phyloP scores from a whole-genome alignment of 495 filamentous ascomycete species.

The Penicillium crystallinum region DNA sequence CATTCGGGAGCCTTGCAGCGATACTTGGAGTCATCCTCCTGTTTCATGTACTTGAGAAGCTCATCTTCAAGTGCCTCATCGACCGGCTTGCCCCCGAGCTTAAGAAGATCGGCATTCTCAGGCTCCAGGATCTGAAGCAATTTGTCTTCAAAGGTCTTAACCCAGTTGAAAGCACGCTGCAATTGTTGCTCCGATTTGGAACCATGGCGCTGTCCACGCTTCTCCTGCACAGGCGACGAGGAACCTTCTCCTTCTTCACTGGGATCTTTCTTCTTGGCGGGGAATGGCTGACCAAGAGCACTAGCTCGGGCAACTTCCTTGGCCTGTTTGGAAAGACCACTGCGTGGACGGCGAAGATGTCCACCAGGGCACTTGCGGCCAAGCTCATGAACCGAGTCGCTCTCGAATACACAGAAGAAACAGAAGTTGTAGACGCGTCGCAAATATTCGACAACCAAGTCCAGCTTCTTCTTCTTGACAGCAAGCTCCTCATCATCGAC shows the following conservation, averaged over 20 bases:
- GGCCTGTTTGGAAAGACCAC: slow-evolving; percentile 71
- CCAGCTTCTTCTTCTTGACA: slow-evolving; percentile 91
- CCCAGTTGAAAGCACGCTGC: slow-evolving; percentile 95
- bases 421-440: slow-evolving; percentile 97
- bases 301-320: slow-evolving; percentile 83
- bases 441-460: slow-evolving; percentile 93
- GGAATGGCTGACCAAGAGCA: slow-evolving; percentile 73
- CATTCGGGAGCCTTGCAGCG: slow-evolving; percentile 95
- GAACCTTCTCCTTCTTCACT: slow-evolving; percentile 62
- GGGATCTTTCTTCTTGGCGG: slow-evolving; percentile 65
- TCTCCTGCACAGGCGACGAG: slow-evolving; percentile 56
- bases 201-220: slow-evolving; percentile 57
- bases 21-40: slow-evolving; percentile 94
- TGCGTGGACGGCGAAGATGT: slow-evolving; percentile 84
- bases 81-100: slow-evolving; percentile 82
- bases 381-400: slow-evolving; percentile 93
- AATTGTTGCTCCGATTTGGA: slow-evolving; percentile 85
- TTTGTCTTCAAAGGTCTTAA: slow-evolving; percentile 98
- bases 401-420: slow-evolving; percentile 99
- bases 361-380: slow-evolving; percentile 94
- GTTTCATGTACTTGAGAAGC: slow-evolving; percentile 80
- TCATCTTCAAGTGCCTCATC: slow-evolving; percentile 87
- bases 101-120: slow-evolving; percentile 74
- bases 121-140: slow-evolving; percentile 86
- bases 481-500: slow-evolving; percentile 84